These are phyloP conservation scores for Lasiosphaeriaceae sp. DNA, from an alignment of 495 filamentous ascomycete species.

Conservation along the genomic window DNA sequence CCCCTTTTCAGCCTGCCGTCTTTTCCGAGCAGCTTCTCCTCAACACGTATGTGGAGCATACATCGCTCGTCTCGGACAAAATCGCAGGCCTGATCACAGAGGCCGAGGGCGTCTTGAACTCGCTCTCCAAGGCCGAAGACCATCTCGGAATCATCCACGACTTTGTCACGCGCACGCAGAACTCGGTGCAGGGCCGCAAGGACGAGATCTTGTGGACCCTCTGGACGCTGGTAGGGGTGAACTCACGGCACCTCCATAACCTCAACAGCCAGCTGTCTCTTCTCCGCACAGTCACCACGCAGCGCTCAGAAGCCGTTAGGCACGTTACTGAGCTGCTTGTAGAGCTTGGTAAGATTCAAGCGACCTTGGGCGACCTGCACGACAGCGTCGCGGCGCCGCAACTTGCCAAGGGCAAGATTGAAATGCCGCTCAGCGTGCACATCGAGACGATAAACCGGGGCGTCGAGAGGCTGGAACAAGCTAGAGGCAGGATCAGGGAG, in stretches of 20 bases:
- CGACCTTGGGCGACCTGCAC: slow-evolving; percentile 61
- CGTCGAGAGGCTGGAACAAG: slow-evolving; percentile 59
- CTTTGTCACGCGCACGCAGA: slow-evolving; percentile 54
- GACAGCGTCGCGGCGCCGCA: slow-evolving; percentile 61
- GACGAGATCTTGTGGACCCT: slow-evolving; percentile 60
- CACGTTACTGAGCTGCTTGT: slow-evolving; percentile 59
- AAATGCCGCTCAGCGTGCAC: slow-evolving; percentile 63
- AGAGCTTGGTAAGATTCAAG: slow-evolving; percentile 62
- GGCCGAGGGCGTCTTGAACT: slow-evolving; percentile 56
- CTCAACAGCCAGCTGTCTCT: slow-evolving; percentile 55
- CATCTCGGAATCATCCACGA: slow-evolving; percentile 60
- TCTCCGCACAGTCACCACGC: slow-evolving; percentile 52
- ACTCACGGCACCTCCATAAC: slow-evolving; percentile 49
- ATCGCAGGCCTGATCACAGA: slow-evolving; percentile 60
- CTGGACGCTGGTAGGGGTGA: slow-evolving; percentile 69
- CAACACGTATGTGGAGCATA: slow-evolving; percentile 62
- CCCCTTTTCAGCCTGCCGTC: slow-evolving; percentile 53
- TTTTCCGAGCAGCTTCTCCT: slow-evolving; percentile 51
- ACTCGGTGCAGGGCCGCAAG: slow-evolving; percentile 43
- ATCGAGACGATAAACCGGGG: slow-evolving; percentile 65
- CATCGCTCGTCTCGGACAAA: slow-evolving; percentile 58
- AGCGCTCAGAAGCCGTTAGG: slow-evolving; percentile 55
- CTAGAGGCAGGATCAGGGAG: slow-evolving; percentile 51
- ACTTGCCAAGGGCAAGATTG: slow-evolving; percentile 34
- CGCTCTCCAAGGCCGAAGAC: slow-evolving; percentile 59